phyloP scores from a whole-genome alignment of 805 yeast species.

The Pichia sporocuriosa region DNA sequence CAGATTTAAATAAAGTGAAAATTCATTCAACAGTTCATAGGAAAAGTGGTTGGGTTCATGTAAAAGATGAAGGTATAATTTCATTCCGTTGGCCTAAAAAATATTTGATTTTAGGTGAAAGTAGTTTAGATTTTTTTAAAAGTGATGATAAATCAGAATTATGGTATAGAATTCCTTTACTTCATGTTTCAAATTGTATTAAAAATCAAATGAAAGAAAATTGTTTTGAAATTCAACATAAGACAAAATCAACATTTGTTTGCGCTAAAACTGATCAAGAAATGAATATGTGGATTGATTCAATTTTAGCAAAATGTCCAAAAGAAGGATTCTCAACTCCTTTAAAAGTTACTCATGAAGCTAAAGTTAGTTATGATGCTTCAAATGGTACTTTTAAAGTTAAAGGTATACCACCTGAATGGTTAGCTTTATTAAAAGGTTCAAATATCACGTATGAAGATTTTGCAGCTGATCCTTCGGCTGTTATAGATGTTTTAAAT shows the following conservation, averaged over 20 bases:
- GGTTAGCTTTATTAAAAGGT: conserved; percentile 50
- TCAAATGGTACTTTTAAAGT: conserved; percentile 55
- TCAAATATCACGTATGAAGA: conserved; percentile 57
- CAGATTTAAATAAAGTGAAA: conserved; percentile 13
- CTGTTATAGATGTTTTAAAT: conserved; percentile 55
- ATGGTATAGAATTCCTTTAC: conserved; percentile 46
- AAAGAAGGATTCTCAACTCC: conserved; percentile 73
- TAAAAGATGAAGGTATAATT: conserved; percentile 87
- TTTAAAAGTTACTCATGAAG: conserved; percentile 89
- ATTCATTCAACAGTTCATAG: conserved; percentile 31
- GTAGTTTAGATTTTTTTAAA: conserved; percentile 68
- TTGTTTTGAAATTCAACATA: conserved; percentile 72
- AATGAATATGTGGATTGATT: conserved; percentile 84
- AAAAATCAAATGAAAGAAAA: conserved; percentile 67
- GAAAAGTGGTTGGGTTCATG: conserved; percentile 79
- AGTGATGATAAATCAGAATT: conserved; percentile 49
- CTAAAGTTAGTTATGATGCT: conserved; percentile 83
- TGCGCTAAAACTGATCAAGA: conserved; percentile 76
- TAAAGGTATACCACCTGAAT: conserved; percentile 45
- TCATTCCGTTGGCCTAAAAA: conserved; percentile 91
- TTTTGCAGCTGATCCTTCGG: conserved; percentile 57
- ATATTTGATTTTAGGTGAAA: conserved; percentile 70
- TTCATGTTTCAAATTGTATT: conserved; percentile 55
- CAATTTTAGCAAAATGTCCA: conserved; percentile 73
- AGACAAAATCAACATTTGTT: conserved; percentile 61